phyloP scores from a whole-genome alignment of 2,329 filamentous ascomycete species.

The Salinomyces thailandicus region DNA sequence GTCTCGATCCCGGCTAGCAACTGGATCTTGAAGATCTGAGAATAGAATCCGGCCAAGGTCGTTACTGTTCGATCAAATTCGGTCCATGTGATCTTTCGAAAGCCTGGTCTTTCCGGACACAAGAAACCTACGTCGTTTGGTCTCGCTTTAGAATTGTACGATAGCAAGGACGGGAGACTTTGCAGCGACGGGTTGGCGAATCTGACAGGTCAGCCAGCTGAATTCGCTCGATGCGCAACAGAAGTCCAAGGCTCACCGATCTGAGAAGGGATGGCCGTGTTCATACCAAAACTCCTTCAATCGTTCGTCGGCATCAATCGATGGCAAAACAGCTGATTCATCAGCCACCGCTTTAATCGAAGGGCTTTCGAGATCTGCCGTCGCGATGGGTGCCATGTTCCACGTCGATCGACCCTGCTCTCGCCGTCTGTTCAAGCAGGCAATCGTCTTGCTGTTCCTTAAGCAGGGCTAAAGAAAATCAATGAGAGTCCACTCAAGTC shows the following conservation, averaged over 20 bases:
- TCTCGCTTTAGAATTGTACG: not conserved
- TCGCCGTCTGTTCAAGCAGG: too few relatives aligned
- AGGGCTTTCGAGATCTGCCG: conserved; percentile 1
- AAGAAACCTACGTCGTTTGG: conserved; percentile 1
- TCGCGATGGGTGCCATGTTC: conserved; percentile 2
- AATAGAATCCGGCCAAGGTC: not conserved
- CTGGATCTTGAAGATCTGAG: not conserved
- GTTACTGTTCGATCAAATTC: not conserved
- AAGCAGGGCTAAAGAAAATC: too few relatives aligned
- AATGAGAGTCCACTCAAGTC: too few relatives aligned
- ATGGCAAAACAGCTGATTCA: not conserved
- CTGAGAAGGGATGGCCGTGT: conserved; percentile 1
- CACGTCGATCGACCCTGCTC: too few relatives aligned
- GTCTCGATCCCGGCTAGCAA: not conserved
- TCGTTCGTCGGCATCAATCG: not conserved
- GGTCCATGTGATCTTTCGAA: not conserved
- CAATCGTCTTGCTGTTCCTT: too few relatives aligned
- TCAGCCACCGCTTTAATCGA: not conserved
- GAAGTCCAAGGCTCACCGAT: not conserved
- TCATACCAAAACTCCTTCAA: not conserved
- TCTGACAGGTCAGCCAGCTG: not conserved
- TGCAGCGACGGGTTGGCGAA: not conserved
- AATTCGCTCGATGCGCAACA: not conserved
- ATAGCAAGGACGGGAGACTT: not conserved
- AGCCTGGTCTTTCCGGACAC: not conserved